phyloP scores from a whole-genome alignment of 2,329 filamentous ascomycete species.

The Stromatinia cepivora region DNA sequence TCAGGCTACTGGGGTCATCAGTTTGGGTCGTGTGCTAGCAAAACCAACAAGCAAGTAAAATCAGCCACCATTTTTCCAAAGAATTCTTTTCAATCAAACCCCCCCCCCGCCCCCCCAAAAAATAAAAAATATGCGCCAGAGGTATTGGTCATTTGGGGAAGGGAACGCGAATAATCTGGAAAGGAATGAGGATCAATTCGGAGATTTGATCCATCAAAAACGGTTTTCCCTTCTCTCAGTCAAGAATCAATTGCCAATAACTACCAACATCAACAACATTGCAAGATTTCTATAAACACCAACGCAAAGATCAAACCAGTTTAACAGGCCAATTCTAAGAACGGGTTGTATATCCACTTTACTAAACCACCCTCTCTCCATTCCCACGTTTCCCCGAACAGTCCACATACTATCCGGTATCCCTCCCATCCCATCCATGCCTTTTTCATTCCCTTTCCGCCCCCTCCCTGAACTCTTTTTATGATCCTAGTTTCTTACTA shows the following conservation, averaged over 20 bases:
- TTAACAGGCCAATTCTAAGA: not conserved
- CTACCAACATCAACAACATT: not conserved
- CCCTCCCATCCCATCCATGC: slow-evolving; percentile 9
- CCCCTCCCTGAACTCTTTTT: slow-evolving; percentile 2
- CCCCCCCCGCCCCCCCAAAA: no score
- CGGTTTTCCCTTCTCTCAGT: not conserved
- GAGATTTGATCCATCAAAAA: not conserved
- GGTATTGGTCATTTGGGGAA: not conserved
- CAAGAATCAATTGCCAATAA: slow-evolving; percentile 6
- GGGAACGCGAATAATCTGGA: not conserved
- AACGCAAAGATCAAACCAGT: not conserved
- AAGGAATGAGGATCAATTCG: not conserved
- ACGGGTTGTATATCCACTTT: slow-evolving; percentile 10
- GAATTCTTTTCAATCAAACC: not conserved
- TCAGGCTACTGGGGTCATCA: slow-evolving; percentile 15
- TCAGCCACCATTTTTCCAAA: slow-evolving; percentile 20
- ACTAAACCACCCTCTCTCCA: slow-evolving; percentile 1
- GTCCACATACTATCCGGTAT: slow-evolving; percentile 17
- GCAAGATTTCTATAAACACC: not conserved
- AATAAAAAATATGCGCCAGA: no score
- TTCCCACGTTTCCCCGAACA: slow-evolving; percentile 16
- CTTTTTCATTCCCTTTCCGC: not conserved
- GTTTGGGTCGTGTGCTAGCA: slow-evolving; percentile 20
- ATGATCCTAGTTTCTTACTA: slow-evolving; percentile 17
- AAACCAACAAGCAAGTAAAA: slow-evolving; percentile 9